phyloP scores from a whole-genome alignment of 371 early-diverging fungal genomes.

The Mortierella sp. region DNA sequence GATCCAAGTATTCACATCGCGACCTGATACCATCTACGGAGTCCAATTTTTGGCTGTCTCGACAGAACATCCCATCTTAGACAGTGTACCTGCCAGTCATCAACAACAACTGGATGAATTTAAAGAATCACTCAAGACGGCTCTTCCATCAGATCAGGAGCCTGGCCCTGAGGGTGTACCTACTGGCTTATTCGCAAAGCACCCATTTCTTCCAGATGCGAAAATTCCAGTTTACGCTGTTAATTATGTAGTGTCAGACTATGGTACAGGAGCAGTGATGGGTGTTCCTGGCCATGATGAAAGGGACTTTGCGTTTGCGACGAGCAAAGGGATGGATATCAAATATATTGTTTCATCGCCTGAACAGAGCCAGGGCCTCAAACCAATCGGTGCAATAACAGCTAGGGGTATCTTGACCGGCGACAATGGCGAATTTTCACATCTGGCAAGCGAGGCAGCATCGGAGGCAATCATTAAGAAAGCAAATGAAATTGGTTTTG shows the following conservation, averaged over 20 bases:
- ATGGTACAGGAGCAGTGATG: constrained; percentile 92
- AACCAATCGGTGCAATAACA: constrained; percentile 56
- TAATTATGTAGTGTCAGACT: constrained; percentile 83
- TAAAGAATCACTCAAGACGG: constrained; percentile 63
- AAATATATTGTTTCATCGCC: constrained; percentile 53
- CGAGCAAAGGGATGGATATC: constrained; percentile 23
- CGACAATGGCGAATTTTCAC: constrained; percentile 66
- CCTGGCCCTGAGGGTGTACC: constrained; percentile 62
- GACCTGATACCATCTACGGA: constrained; percentile 84
- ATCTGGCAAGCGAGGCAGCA: constrained; percentile 73
- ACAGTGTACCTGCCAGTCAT: constrained; percentile 62
- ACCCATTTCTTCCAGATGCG: constrained; percentile 69
- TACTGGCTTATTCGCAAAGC: constrained; percentile 76
- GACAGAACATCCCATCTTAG: constrained; percentile 76
- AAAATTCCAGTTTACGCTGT: constrained; percentile 83
- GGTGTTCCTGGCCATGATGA: constrained; percentile 89
- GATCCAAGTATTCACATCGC: constrained; percentile 79
- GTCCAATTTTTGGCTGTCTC: constrained; percentile 84
- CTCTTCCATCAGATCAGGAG: constrained; percentile 18
- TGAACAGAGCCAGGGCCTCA: constrained; percentile 2
- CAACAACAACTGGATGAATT: constrained; percentile 65
- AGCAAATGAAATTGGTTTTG: constrained; percentile 65
- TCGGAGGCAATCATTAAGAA: constrained; percentile 67
- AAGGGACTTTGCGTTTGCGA: constrained; percentile 80
- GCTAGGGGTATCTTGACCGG: constrained; percentile 71